Conservation (phyloP, 192 early-diverging fungal genomes). For the Coemansia sp. region DNA sequence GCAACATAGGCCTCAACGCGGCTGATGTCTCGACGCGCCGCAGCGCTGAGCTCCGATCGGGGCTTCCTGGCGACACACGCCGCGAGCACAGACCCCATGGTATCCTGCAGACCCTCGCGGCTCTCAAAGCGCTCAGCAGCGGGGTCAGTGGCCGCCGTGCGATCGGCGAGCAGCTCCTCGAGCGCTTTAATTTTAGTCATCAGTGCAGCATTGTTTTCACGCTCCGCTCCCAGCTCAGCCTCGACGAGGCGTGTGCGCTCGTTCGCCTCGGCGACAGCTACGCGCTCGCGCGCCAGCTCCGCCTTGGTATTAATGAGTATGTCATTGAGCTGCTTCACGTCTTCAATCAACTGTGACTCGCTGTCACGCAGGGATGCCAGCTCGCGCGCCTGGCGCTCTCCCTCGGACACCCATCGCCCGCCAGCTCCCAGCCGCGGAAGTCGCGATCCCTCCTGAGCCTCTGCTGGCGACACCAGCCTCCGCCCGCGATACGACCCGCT, state of each 20-base stretch:
- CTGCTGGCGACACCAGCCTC: not conserved
- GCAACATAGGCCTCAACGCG: not conserved
- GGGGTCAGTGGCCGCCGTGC: not conserved
- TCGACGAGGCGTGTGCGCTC: conserved; percentile 12
- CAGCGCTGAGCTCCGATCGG: not conserved
- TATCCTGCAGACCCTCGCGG: not conserved
- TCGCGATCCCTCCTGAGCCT: not conserved
- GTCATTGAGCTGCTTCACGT: conserved; percentile 15
- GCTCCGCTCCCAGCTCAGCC: conserved; percentile 1
- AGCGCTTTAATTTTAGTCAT: conserved; percentile 20
- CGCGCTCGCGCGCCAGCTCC: conserved; percentile 5
- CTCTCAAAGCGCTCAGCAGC: conserved; percentile 10
- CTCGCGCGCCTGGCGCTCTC: conserved; percentile 1
- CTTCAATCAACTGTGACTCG: conserved; percentile 25
- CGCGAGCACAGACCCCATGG: conserved; percentile 5
- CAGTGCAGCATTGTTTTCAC: conserved; percentile 5
- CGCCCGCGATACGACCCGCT: not conserved
- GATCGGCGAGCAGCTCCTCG: not conserved
- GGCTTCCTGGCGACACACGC: not conserved
- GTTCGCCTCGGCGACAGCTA: conserved; percentile 7
- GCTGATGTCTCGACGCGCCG: not conserved
- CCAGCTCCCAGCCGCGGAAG: not conserved
- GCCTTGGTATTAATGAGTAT: conserved; percentile 1
- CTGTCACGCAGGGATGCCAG: conserved; percentile 24
- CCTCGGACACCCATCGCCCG: not conserved